Base-by-base conservation (phyloP, 2,329 filamentous ascomycete genomes). In the Aspergillus cejpii region DNA sequence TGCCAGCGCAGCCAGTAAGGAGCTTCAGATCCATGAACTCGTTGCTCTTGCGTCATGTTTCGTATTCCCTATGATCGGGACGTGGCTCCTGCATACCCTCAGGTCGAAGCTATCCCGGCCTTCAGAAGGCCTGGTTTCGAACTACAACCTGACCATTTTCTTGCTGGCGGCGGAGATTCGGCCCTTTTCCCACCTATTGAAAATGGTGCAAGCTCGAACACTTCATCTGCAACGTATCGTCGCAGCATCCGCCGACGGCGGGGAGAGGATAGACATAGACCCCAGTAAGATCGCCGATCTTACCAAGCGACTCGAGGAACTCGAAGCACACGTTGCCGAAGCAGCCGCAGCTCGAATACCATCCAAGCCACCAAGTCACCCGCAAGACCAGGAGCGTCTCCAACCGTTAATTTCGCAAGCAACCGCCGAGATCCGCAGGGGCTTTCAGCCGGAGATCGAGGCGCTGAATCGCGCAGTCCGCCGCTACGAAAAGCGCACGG, bases 71-170 rank as follows among this genome's bases (percentile, higher is more conserved):
- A 60, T 87, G 0, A 61, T 88, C 3, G 86, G 87, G n/a, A 86
- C 90, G 21, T 92, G 85, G 67, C 72, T 96, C 29, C 74, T 97
- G 8, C 90, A 96, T 61, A 73, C 80, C 15, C 85, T 96, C 47
- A 81, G 91, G 40, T 78, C 77, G 6, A 87, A 91, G 57, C 78
- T 97, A 14, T 90, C 85, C 19, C 77, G 86, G 1, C 87, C 86
- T 0, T 89, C 88, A 0, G 89, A 94, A 63, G 87, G 87, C 1
- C 73, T 97, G 8, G 84, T 97, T 5, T 94, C 88, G 3, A 87
- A 95, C 65, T 94, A 91, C 69, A 96, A 96, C 64, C 74, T 97
- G 43, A 89, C 84, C 10, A 87, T 97, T 41, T 97, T 96, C 65
- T 73, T 95, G 2, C 76, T 95, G 14, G 87, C 85, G 1, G 86